Evolutionary conservation across 345 rosid species (phyloP).

Genomic region (Populus davidiana): DNA sequence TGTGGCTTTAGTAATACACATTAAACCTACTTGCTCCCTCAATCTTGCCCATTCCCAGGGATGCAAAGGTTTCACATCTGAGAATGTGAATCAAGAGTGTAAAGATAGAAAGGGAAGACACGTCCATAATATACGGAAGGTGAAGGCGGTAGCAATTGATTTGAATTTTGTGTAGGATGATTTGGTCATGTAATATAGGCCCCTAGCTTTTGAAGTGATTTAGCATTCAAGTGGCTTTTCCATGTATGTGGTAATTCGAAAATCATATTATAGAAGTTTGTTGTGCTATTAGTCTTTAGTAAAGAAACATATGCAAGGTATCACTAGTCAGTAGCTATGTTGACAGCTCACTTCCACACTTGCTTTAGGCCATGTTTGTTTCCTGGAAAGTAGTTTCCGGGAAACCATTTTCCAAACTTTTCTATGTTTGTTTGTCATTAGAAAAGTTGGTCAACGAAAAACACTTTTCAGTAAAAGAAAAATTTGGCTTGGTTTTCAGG

Average conservation of each 20-base stretch:
- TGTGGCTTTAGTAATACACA: not conserved
- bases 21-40: not conserved
- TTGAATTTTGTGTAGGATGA: not conserved
- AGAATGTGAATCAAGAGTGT: not conserved
- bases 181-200: not conserved
- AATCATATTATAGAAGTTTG: not conserved
- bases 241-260: not conserved
- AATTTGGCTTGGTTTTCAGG: too few species aligned
- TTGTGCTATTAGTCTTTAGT: not conserved
- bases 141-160: not conserved
- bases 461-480: too few species aligned
- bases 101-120: not conserved
- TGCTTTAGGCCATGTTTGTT: not conserved
- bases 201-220: not conserved
- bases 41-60: not conserved
- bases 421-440: too few species aligned
- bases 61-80: not conserved
- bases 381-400: too few species aligned
- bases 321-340: not conserved
- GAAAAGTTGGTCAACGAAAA: too few species aligned
- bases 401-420: too few species aligned
- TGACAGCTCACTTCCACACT: not conserved
- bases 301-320: not conserved
- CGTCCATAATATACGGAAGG: not conserved
- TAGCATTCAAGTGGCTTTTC: not conserved